Evolutionary conservation across 2,329 filamentous ascomycete genomes (phyloP), one percentile per base, ranked within the genome.

Genomic region (Fusarium sp.): DNA sequence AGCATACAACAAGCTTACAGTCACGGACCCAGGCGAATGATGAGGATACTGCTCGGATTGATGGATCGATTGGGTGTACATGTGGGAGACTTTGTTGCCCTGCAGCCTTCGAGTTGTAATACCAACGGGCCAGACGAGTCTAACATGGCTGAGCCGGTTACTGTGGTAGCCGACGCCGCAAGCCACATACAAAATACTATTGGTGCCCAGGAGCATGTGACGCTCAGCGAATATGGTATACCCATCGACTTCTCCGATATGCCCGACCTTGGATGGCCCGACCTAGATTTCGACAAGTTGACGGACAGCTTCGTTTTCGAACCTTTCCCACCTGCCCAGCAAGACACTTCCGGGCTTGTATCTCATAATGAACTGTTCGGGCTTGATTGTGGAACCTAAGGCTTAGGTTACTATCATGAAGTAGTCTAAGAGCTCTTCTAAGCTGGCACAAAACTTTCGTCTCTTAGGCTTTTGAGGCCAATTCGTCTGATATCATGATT

Each of bases 1-100:
- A 71, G 77, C 7, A 79, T 83, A 27, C 84, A 86, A 18, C 80
- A 83, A 44, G 79, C 80, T 38, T 84, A 61, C 10, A 73, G 68
- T 3, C 66, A 70, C 2, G 72, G 51, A 0, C 54, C 72, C 0
- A 62, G 67, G 2, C 30, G 64, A 6, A 67, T 68, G 3, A 58
- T 67, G 48, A 41, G n/a, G 10, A 70, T 74, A 6, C 22, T 74
- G 1, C 32, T 62, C 3, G 20, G 56, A 1, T 44, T 72, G 1
- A 65, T 71, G 38, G 3, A 56, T 3, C 58, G 52, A 0, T 27
- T 74, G 0, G 55, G 55, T 0, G 66, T 72, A 1, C 3, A 43
- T 7, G 46, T 54, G 3, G 65, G 52, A 1, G 46, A 67, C 0
- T 67, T 67, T 3, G n/a, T 34, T 4, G 25, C 38, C 2, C 13